Evolutionary conservation across 495 filamentous ascomycete species (phyloP).

Genomic region (Chaetomium cochliodes): DNA sequence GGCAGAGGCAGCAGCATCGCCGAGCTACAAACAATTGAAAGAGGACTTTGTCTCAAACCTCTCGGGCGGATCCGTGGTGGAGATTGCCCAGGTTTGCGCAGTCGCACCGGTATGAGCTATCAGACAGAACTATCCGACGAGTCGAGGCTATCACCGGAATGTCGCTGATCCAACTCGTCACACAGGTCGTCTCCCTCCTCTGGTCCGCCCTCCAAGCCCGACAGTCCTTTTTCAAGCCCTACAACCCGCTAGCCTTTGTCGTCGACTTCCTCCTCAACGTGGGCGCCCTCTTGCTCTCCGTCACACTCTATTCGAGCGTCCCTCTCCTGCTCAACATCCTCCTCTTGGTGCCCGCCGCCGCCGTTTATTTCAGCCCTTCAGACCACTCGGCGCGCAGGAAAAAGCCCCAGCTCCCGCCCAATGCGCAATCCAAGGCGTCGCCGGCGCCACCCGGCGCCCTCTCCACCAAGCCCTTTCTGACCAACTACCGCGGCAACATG

Average conservation of each 20-base stretch:
- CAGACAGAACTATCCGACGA: slow-evolving; percentile 30
- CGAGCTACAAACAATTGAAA: slow-evolving; percentile 81
- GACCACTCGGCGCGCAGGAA: slow-evolving; percentile 41
- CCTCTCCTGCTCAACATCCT: slow-evolving; percentile 75
- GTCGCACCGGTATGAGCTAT: slow-evolving; percentile 71
- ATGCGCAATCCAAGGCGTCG: slow-evolving; percentile 36
- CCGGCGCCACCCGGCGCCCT: slow-evolving; percentile 47
- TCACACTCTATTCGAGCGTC: slow-evolving; percentile 76
- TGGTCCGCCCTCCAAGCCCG: slow-evolving; percentile 90
- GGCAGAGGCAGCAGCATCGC: slow-evolving; percentile 33
- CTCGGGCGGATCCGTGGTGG: slow-evolving; percentile 74
- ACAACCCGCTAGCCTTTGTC: slow-evolving; percentile 62
- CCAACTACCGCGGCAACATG: slow-evolving; percentile 86
- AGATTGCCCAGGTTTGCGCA: slow-evolving; percentile 82
- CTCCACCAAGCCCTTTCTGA: slow-evolving; percentile 86
- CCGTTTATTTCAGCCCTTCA: slow-evolving; percentile 56
- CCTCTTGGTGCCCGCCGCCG: slow-evolving; percentile 65
- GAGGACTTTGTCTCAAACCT: slow-evolving; percentile 94
- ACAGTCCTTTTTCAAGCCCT: slow-evolving; percentile 78
- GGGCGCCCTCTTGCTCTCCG: slow-evolving; percentile 73
- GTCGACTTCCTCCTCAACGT: slow-evolving; percentile 88
- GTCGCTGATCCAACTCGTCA: slow-evolving; percentile 17
- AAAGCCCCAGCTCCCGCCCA: slow-evolving; percentile 58
- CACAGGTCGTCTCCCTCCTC: slow-evolving; percentile 73
- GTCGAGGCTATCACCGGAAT: background rate